A percentile compares a stretch with the other conserved stretches of the same genome.
Evolutionary conservation across 257 asterid genomes (phyloP).

Genomic region (Fraxinus pennsylvanica): DNA sequence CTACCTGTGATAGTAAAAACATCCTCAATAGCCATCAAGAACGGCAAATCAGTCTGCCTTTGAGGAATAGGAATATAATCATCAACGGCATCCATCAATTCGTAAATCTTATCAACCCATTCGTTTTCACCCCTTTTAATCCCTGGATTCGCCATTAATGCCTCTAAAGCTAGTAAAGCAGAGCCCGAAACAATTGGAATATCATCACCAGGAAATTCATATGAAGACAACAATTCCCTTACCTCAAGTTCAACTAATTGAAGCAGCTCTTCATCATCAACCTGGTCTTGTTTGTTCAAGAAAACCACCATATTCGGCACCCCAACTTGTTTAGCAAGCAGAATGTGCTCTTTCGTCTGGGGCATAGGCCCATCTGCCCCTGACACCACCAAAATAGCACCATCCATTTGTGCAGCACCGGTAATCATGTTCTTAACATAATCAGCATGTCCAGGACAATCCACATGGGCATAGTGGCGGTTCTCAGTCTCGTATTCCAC

Average conservation of each 20-base stretch:
- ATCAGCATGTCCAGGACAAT: slow-evolving; percentile 94
- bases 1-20: slow-evolving; percentile 93
- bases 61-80: slow-evolving; percentile 83
- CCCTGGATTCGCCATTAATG: slow-evolving; percentile 67
- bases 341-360: slow-evolving; percentile 82
- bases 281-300: slow-evolving; percentile 86
- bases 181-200: slow-evolving; percentile 88
- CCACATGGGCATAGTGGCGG: slow-evolving; percentile 91
- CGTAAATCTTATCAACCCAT: slow-evolving; percentile 87
- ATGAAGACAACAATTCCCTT: slow-evolving; percentile 75
- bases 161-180: slow-evolving; percentile 81
- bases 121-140: slow-evolving; percentile 76
- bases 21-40: slow-evolving; percentile 87
- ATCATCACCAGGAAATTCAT: slow-evolving; percentile 91
- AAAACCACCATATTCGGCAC: slow-evolving; percentile 88
- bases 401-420: slow-evolving; percentile 97
- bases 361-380: slow-evolving; percentile 99
- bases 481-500: slow-evolving; percentile 93
- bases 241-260: slow-evolving; percentile 91
- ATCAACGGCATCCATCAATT: slow-evolving; percentile 86
- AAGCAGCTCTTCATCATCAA: slow-evolving; percentile 89
- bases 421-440: slow-evolving; percentile 92
- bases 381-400: slow-evolving; percentile 79
- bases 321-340: slow-evolving; percentile 87
- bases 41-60: slow-evolving; percentile 77